Base-by-base conservation (phyloP, 257 asterid species). In the Ehretia macrophylla region DNA sequence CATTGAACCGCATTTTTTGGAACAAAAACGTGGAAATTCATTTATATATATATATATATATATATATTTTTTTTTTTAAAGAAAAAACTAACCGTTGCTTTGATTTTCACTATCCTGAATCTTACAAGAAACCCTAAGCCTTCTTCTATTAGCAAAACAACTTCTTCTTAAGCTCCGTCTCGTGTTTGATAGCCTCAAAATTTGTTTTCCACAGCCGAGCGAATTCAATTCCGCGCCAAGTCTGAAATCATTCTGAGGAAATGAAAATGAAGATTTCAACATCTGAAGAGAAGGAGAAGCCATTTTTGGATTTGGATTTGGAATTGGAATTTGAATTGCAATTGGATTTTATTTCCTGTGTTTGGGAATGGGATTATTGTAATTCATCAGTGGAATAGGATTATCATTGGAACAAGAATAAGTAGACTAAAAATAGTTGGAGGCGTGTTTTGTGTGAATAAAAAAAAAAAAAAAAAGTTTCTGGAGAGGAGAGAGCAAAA, bases 261-360 rank as follows among this genome's bases (percentile, higher is more conserved):
- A 61, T 23, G 58, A 65, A 17, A 60, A 52, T 8, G 77, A 70
- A 51, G 62, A 72, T 75, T 83, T 90, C 62, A 77, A 44, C 56
- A 87, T 72, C 79, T 83, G 94, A 51, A 85, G 64, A 64, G 73
- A 78, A 5, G 84, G 64, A 64, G 73, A 78, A 5, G 87, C 85
- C 97, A 87, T 84, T 69, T 39, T 46, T 59, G 5, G 11, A 52
- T 3, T 21, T 8, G 0, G 9, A 27, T 60, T 22, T 19, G 1
- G 18, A 14, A 47, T 47, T 11, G 35, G 6, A 6, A 42, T 10
- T 3, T 4, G 47, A 38, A 38, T 38, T 38, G 11, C 6, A n/a
- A 11, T 18, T 17, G 11, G 32, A 37, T 11, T 19, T 38, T 40
- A 40, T 5, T 19, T 40, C 4, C 3, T 17, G 13, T 9, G 17